These are phyloP conservation scores for Lathyrus sativus DNA, from an alignment of 306 rosid genomes.

Conservation along the genomic window DNA sequence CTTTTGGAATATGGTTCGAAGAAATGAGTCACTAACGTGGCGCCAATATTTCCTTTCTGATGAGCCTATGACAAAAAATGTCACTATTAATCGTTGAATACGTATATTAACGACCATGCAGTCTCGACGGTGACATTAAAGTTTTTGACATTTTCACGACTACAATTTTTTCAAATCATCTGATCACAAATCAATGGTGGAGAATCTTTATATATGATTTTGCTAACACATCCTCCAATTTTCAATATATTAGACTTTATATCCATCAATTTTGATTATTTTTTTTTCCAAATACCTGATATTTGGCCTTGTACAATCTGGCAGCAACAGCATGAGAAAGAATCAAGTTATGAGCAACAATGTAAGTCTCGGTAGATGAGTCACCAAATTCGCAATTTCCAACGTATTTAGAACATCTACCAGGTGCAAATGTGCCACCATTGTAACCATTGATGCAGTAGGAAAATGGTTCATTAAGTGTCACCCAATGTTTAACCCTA, in stretches of 20 bases:
- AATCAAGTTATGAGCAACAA: slow-evolving; percentile 48
- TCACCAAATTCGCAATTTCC: slow-evolving; percentile 43
- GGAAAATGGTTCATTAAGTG: slow-evolving; percentile 52
- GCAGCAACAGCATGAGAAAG: slow-evolving; percentile 53
- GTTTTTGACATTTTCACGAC: neutral
- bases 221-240: too few species aligned
- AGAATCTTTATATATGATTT: too few species aligned
- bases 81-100: too few species aligned
- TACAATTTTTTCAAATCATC: neutral
- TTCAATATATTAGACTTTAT: too few species aligned
- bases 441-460: slow-evolving; percentile 39
- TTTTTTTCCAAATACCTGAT: slow-evolving; percentile 44
- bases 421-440: slow-evolving; percentile 53
- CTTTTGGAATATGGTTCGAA: slow-evolving; percentile 36
- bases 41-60: slow-evolving; percentile 48
- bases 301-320: slow-evolving; percentile 44
- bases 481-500: slow-evolving; percentile 57
- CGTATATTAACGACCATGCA: too few species aligned
- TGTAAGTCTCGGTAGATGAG: slow-evolving; percentile 60
- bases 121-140: too few species aligned
- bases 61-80: slow-evolving; percentile 11
- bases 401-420: slow-evolving; percentile 52
- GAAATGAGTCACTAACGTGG: slow-evolving; percentile 40
- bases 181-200: too few species aligned
- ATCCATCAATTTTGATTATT: neutral